phyloP scores from a whole-genome alignment of 495 filamentous ascomycete species.

The Daldinia concentrica region DNA sequence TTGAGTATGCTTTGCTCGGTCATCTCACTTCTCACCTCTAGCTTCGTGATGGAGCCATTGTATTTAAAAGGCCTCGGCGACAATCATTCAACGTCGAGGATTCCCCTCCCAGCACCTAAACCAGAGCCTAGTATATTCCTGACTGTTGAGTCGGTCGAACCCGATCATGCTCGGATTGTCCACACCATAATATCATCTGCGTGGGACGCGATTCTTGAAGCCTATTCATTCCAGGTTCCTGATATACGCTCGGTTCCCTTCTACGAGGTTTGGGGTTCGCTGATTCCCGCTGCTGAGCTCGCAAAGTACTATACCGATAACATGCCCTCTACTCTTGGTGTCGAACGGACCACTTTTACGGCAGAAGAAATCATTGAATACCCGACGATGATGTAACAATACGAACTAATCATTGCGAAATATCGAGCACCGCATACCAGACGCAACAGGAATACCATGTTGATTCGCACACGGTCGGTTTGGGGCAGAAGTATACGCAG shows the following conservation, averaged over 20 bases:
- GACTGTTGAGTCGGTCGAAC: conserved; percentile 30
- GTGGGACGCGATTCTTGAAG: conserved; percentile 55
- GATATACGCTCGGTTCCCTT: conserved; percentile 59
- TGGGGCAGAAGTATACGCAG: conserved; percentile 35
- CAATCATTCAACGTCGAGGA: conserved; percentile 46
- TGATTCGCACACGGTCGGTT: conserved; percentile 23
- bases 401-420: conserved; percentile 57
- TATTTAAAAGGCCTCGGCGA: conserved; percentile 51
- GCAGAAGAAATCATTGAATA: conserved; percentile 60
- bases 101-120: conserved; percentile 49
- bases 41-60: conserved; percentile 53
- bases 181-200: conserved; percentile 51
- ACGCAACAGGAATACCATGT: conserved; percentile 27
- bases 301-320: conserved; percentile 54
- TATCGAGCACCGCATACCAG: conserved; percentile 40
- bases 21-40: conserved; percentile 52
- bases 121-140: conserved; percentile 26
- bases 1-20: conserved; percentile 55
- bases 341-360: conserved; percentile 42
- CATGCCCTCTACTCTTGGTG: conserved; percentile 39
- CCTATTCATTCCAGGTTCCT: conserved; percentile 51
- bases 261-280: conserved; percentile 59
- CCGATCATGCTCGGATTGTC: conserved; percentile 44
- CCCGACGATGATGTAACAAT: conserved; percentile 59
- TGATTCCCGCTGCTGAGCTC: conserved; percentile 57